These are phyloP conservation scores for Fraxinus latifolia DNA, from an alignment of 305 asterid species.

Conservation along the genomic window DNA sequence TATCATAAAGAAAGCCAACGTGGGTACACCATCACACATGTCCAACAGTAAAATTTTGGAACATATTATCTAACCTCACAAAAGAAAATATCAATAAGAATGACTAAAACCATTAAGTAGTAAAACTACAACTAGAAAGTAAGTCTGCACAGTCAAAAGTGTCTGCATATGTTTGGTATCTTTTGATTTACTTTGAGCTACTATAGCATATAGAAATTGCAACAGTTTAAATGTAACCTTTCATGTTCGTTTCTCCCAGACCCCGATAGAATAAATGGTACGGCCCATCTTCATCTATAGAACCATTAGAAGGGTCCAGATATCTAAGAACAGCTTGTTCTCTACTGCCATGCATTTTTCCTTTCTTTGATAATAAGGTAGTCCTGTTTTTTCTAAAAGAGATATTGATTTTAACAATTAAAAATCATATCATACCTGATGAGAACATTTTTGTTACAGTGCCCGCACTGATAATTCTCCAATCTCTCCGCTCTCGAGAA, in stretches of 20 bases:
- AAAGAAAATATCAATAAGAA: background rate
- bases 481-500: conserved; percentile 71
- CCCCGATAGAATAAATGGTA: background rate
- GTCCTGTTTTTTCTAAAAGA: background rate
- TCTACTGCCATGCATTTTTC: background rate
- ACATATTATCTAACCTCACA: background rate
- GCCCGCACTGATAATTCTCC: conserved; percentile 61
- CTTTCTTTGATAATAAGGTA: conserved; percentile 4
- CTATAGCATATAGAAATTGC: background rate
- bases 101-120: background rate
- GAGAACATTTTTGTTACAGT: conserved; percentile 66
- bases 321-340: background rate
- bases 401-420: background rate
- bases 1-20: background rate
- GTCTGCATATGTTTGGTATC: background rate
- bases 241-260: background rate
- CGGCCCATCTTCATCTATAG: background rate
- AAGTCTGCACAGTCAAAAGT: background rate
- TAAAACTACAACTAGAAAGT: background rate
- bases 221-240: background rate
- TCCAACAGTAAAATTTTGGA: background rate
- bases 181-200: background rate
- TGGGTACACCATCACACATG: background rate
- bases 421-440: conserved; percentile 51
- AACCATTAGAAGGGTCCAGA: background rate